These are phyloP conservation scores for Raphanus raphanistrum DNA, from an alignment of 345 rosid species.

Conservation along the genomic window DNA sequence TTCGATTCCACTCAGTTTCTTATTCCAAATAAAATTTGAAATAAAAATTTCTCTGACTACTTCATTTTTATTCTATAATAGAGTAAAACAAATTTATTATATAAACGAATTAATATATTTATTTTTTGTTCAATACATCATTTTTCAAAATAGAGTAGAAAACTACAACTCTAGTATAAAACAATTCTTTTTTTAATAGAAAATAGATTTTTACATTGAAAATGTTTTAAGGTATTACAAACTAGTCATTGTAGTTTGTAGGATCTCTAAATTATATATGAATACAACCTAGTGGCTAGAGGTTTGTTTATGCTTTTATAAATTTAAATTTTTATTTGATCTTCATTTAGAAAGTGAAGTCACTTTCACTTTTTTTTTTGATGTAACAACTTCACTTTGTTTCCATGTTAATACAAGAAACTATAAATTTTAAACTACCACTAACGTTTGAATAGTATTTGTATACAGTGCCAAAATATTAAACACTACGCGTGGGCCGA, in stretches of 20 bases:
- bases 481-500: slow-evolving; percentile 24
- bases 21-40: not conserved
- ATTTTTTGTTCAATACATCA: no score
- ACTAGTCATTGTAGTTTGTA: not conserved
- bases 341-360: not conserved
- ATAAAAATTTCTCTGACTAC: no score
- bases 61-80: no score
- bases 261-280: not conserved
- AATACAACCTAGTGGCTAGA: not conserved
- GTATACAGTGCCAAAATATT: not conserved
- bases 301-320: not conserved
- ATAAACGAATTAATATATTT: no score
- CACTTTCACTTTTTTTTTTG: not conserved
- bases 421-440: not conserved
- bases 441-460: slow-evolving; percentile 4
- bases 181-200: not conserved
- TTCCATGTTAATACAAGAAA: not conserved
- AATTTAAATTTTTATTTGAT: not conserved
- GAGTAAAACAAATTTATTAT: no score
- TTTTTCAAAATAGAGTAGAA: not conserved
- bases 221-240: not conserved
- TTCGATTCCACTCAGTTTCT: not conserved
- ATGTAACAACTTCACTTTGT: not conserved
- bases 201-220: not conserved
- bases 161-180: not conserved